Evolutionary conservation across 1,284 basidiomycete genomes (phyloP).

Genomic region (Phellopilus nigrolimitatus): DNA sequence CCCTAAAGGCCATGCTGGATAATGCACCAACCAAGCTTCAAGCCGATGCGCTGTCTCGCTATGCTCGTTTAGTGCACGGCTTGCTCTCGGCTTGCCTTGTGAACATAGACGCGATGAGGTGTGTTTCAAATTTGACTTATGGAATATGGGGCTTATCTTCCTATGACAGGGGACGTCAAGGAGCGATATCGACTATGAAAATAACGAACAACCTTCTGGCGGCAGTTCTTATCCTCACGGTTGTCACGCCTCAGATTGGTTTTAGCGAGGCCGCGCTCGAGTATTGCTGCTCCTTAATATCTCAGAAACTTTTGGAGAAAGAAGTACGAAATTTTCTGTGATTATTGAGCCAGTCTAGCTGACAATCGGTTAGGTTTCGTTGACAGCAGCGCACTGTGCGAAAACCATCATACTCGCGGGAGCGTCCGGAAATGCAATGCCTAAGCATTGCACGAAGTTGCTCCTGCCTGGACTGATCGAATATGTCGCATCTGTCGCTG

Average conservation of each 20-base stretch:
- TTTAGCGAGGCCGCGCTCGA: constrained; percentile 78
- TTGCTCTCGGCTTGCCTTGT: constrained; percentile 80
- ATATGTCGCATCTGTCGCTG: constrained; percentile 68
- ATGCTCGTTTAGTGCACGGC: constrained; percentile 72
- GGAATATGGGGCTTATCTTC: neutral
- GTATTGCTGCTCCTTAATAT: constrained; percentile 80
- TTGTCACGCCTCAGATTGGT: constrained; percentile 63
- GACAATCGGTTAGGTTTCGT: constrained; percentile 46
- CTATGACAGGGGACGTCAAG: constrained; percentile 64
- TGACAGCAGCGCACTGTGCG: constrained; percentile 88
- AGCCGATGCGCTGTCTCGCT: constrained; percentile 32
- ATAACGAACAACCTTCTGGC: constrained; percentile 90
- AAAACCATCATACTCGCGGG: constrained; percentile 74
- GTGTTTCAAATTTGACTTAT: constrained; percentile 26
- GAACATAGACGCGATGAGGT: constrained; percentile 92
- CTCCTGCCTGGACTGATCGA: constrained; percentile 79
- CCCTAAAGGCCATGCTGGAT: constrained; percentile 72
- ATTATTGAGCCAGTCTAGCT: constrained; percentile 10
- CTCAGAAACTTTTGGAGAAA: constrained; percentile 66
- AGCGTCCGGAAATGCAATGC: constrained; percentile 54
- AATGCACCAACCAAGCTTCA: constrained; percentile 33
- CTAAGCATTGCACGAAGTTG: constrained; percentile 69
- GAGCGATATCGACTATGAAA: constrained; percentile 74
- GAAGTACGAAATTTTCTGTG: constrained; percentile 48
- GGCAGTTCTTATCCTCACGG: constrained; percentile 80